These are phyloP conservation scores for Asterionellopsis glacialis DNA, from an alignment of 108 stramenopile species.

Conservation along the genomic window DNA sequence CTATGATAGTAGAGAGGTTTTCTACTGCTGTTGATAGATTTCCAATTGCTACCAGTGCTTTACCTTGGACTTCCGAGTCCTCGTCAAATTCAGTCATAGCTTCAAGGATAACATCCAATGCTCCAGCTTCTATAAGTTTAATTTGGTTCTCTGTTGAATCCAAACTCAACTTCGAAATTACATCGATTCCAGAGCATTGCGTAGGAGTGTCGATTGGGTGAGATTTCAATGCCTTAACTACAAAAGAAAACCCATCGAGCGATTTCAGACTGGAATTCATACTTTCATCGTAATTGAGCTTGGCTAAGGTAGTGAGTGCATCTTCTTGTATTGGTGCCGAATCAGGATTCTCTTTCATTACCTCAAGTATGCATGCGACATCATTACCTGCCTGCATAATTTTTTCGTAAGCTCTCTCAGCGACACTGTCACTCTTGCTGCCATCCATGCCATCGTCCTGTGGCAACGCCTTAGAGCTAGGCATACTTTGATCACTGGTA, in stretches of 20 bases:
- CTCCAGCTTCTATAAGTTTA: slow-evolving; percentile 43
- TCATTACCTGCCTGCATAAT: not conserved
- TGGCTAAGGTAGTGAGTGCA: not conserved
- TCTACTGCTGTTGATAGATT: slow-evolving; percentile 44
- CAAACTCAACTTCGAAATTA: slow-evolving; percentile 44
- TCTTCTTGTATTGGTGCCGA: slow-evolving; percentile 7
- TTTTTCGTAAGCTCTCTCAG: not conserved
- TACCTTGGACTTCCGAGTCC: slow-evolving; percentile 48
- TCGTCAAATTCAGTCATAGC: slow-evolving; percentile 45
- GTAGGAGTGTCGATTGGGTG: slow-evolving; percentile 22
- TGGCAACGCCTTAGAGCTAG: not conserved
- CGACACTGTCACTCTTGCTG: not conserved
- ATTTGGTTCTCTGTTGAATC: slow-evolving; percentile 36
- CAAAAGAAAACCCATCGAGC: slow-evolving; percentile 27
- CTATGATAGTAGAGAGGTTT: slow-evolving; percentile 26
- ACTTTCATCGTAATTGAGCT: slow-evolving; percentile 11
- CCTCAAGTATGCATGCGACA: not conserved
- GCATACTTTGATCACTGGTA: slow-evolving; percentile 2
- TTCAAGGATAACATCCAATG: slow-evolving; percentile 29
- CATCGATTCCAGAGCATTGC: slow-evolving; percentile 51
- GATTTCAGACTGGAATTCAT: slow-evolving; percentile 13
- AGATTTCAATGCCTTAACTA: slow-evolving; percentile 42
- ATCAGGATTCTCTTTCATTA: slow-evolving; percentile 1
- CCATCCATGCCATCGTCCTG: not conserved
- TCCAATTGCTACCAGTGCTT: slow-evolving; percentile 52